Evolutionary conservation across 1,139 yeast species (phyloP).

Genomic region (Kodamaea alishanica): DNA sequence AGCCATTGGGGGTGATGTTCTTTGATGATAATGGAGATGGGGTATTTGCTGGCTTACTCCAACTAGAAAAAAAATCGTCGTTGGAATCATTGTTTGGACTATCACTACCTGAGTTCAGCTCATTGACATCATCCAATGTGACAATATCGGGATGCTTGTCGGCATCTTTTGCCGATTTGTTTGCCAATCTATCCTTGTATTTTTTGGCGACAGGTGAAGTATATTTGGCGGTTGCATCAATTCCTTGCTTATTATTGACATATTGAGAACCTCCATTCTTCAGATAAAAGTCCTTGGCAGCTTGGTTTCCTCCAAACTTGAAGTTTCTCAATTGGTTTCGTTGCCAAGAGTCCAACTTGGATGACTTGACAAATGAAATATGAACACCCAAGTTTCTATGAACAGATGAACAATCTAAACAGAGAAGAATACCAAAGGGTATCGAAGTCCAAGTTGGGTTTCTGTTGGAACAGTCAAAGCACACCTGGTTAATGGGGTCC

Average conservation of each 20-base stretch:
- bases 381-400: constrained; percentile 51
- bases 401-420: constrained; percentile 49
- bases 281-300: constrained; percentile 75
- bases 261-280: constrained; percentile 82
- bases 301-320: constrained; percentile 89
- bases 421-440: constrained; percentile 47
- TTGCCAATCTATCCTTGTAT: constrained; percentile 75
- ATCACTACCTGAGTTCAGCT: constrained; percentile 26
- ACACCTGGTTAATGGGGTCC: constrained; percentile 72
- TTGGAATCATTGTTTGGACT: constrained; percentile 42
- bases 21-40: constrained; percentile 57
- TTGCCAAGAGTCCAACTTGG: constrained; percentile 89
- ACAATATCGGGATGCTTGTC: constrained; percentile 63
- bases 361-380: constrained; percentile 69
- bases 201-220: constrained; percentile 72
- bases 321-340: constrained; percentile 82
- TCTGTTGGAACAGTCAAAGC: constrained; percentile 60
- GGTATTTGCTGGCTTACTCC: constrained; percentile 73
- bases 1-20: constrained; percentile 44
- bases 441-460: constrained; percentile 53
- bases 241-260: constrained; percentile 40
- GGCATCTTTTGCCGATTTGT: constrained; percentile 65
- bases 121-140: constrained; percentile 56
- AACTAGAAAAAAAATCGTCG: constrained; percentile 87
- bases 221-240: constrained; percentile 75